phyloP scores from a whole-genome alignment of 306 rosid genomes.

The Delonix regia region DNA sequence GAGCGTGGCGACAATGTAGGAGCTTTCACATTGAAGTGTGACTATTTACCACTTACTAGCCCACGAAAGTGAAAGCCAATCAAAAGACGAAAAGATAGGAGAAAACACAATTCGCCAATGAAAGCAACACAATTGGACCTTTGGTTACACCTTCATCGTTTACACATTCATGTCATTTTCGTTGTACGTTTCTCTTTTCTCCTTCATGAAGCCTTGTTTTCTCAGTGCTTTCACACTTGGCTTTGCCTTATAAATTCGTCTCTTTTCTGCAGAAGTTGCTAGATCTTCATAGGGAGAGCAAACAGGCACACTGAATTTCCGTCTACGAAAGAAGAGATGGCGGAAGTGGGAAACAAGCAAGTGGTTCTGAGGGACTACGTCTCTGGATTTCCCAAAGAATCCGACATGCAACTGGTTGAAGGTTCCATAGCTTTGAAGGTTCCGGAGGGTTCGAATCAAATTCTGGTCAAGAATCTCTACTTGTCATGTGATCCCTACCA shows the following conservation, averaged over 20 bases:
- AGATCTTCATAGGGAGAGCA: neutral
- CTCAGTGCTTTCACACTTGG: neutral
- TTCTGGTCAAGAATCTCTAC: constrained; percentile 50
- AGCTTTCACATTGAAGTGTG: no score
- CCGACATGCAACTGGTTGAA: constrained; percentile 22
- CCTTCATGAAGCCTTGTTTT: no score
- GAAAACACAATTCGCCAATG: no score
- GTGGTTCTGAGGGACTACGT: constrained; percentile 33
- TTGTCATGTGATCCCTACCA: constrained; percentile 54
- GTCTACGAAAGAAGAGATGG: neutral
- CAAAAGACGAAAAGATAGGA: no score
- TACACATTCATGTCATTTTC: no score
- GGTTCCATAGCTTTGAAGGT: constrained; percentile 10
- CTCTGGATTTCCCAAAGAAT: constrained; percentile 29
- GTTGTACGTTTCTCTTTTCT: no score
- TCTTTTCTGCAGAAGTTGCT: neutral
- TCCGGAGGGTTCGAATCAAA: constrained; percentile 19
- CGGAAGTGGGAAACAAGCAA: constrained; percentile 33
- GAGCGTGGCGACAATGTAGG: no score
- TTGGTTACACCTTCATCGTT: no score
- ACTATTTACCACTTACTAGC: no score
- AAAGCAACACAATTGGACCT: no score
- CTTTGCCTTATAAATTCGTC: neutral
- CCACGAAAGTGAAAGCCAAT: no score
- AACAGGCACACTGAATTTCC: neutral